A percentile compares a stretch with the other conserved stretches of the same genome.
Conservation (phyloP, 2,329 filamentous ascomycete species). For the Verticillium albo-atrum region DNA sequence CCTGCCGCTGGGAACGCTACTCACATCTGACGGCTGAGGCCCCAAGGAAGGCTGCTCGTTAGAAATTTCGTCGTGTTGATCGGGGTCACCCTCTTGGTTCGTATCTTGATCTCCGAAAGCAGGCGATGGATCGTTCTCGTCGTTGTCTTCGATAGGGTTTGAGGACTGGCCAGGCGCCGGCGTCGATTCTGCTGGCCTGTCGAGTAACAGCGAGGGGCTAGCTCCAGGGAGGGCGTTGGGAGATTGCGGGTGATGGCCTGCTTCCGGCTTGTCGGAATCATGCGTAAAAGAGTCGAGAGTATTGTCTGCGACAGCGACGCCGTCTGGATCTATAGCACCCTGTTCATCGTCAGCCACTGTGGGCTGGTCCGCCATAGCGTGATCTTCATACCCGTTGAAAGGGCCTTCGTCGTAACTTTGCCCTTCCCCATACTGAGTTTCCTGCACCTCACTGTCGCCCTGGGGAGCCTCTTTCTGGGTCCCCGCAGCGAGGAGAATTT, state of each 20-base stretch:
- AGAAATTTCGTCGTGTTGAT: constrained; percentile 16
- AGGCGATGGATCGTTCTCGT: not conserved
- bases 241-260: not conserved
- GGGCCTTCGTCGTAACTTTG: constrained; percentile 4
- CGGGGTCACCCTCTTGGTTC: not conserved
- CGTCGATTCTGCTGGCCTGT: no score
- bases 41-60: not conserved
- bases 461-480: constrained; percentile 13
- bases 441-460: constrained; percentile 16
- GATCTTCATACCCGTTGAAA: not conserved
- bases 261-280: not conserved
- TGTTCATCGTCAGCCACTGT: not conserved
- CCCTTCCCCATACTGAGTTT: constrained; percentile 13
- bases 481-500: constrained; percentile 43
- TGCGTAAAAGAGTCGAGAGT: constrained; percentile 16
- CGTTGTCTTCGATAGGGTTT: not conserved
- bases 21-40: constrained; percentile 26
- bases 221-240: not conserved
- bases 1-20: constrained; percentile 42
- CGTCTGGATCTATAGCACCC: constrained; percentile 1
- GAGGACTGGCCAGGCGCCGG: not conserved
- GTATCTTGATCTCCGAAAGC: not conserved
- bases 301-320: not conserved
- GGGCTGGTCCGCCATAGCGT: constrained; percentile 4
- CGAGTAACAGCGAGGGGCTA: not conserved